Conservation (phyloP, 1,139 yeast species). For the Yarrowia galli region DNA sequence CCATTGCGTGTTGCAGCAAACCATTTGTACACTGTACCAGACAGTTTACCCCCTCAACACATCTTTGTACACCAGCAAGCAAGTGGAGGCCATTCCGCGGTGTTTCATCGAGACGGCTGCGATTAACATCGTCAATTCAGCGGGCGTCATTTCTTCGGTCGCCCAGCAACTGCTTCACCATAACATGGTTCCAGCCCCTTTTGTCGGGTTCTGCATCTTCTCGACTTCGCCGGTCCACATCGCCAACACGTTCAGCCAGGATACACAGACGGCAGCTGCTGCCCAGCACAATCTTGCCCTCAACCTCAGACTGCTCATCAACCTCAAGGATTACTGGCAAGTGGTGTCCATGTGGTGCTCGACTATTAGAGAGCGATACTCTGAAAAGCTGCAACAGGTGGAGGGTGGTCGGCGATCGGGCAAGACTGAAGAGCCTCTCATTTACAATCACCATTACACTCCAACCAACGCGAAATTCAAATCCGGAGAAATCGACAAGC, state of each 20-base stretch:
- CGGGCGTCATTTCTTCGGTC: constrained; percentile 43
- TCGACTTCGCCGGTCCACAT: constrained; percentile 52
- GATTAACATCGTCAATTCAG: constrained; percentile 41
- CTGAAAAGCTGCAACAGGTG: constrained; percentile 42
- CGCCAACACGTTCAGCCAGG: constrained; percentile 50
- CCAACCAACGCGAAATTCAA: constrained; percentile 30
- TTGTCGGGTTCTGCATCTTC: constrained; percentile 51
- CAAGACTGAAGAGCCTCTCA: constrained; percentile 19
- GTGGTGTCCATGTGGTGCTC: constrained; percentile 53
- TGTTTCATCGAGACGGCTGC: constrained; percentile 42
- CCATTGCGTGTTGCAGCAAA: constrained; percentile 33
- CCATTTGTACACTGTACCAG: constrained; percentile 36
- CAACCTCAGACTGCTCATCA: constrained; percentile 49
- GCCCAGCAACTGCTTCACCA: constrained; percentile 48
- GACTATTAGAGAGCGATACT: constrained; percentile 49
- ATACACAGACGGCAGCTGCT: constrained; percentile 46
- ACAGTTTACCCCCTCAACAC: constrained; percentile 38
- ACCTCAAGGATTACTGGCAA: constrained; percentile 50
- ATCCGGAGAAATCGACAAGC: constrained; percentile 28
- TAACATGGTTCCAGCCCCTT: constrained; percentile 51
- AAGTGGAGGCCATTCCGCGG: constrained; percentile 25
- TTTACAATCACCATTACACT: constrained; percentile 35
- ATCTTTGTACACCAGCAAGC: constrained; percentile 15
- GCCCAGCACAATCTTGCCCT: constrained; percentile 51
- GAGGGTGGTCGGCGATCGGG: constrained; percentile 24